Conservation (phyloP, 768 basidiomycete genomes). For the Leccinum imitatum region DNA sequence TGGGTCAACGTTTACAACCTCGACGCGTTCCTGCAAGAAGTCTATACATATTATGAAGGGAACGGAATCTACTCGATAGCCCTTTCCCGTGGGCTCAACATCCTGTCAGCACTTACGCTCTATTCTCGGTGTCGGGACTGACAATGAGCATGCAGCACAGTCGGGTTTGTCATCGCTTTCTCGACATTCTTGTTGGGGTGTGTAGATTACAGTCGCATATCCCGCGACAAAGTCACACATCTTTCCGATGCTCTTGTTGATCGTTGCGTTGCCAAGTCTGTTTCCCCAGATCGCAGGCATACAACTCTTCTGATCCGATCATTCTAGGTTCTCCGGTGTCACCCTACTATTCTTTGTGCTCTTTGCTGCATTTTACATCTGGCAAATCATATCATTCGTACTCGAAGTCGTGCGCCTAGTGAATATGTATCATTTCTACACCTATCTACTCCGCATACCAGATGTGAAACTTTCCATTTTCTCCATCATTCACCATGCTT, state of each 20-base stretch:
- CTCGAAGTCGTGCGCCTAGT: constrained; percentile 74
- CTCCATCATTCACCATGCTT: constrained; percentile 3
- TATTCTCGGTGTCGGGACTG: constrained; percentile 19
- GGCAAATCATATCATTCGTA: constrained; percentile 82
- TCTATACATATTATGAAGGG: constrained; percentile 94
- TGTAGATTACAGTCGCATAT: constrained; percentile 85
- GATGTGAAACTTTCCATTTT: constrained; percentile 58
- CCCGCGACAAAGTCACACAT: constrained; percentile 59
- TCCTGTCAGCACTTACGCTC: constrained; percentile 68
- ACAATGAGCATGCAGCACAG: constrained; percentile 62
- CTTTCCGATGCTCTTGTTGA: constrained; percentile 82
- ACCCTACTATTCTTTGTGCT: constrained; percentile 81
- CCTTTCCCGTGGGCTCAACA: constrained; percentile 85
- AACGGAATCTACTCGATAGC: constrained; percentile 97
- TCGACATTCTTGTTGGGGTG: constrained; percentile 96
- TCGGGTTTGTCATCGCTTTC: constrained; percentile 98
- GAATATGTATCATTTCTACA: constrained; percentile 97
- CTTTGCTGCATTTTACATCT: constrained; percentile 85
- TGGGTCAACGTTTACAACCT: constrained; percentile 99
- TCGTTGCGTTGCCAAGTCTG: constrained; percentile 82
- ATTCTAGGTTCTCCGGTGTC: constrained; percentile 74
- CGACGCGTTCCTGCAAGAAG: constrained; percentile 92
- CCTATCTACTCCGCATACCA: constrained; percentile 88
- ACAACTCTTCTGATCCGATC: constrained; percentile 17
- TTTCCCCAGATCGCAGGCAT: constrained; percentile 4